These are phyloP conservation scores for Gossypium herbaceum DNA, from an alignment of 345 rosid genomes.

Conservation along the genomic window DNA sequence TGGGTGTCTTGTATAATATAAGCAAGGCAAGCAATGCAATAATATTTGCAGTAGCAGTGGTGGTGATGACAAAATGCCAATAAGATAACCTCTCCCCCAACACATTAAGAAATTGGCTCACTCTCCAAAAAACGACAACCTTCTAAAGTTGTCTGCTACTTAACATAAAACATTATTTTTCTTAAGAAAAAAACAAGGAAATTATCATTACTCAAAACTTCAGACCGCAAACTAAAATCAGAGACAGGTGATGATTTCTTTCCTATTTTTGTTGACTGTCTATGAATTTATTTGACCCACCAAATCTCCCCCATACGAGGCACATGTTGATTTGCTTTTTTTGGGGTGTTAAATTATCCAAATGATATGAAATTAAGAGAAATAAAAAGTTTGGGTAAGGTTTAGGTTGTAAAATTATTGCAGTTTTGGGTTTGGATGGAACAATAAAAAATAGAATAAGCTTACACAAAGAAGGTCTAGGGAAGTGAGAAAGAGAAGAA, in stretches of 20 bases:
- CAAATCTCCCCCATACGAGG: neutral
- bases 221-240: neutral
- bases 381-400: neutral
- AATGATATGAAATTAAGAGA: neutral
- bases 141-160: neutral
- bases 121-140: slow-evolving; percentile 14
- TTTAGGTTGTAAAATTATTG: neutral
- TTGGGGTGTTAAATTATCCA: neutral
- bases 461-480: neutral
- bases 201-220: neutral
- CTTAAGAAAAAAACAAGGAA: neutral
- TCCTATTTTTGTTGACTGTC: neutral
- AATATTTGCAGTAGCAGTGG: slow-evolving; percentile 7
- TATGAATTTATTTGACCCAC: neutral
- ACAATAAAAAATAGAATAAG: neutral
- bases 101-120: neutral
- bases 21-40: slow-evolving; percentile 2
- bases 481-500: neutral
- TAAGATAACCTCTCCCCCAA: neutral
- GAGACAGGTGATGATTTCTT: neutral
- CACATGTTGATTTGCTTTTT: neutral
- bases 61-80: slow-evolving; percentile 26
- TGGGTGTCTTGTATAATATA: neutral
- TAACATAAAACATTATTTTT: no score
- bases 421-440: neutral